Evolutionary conservation across 495 filamentous ascomycete species (phyloP), one percentile per base, ranked within the genome.

Genomic region (Aspergillus diversus): DNA sequence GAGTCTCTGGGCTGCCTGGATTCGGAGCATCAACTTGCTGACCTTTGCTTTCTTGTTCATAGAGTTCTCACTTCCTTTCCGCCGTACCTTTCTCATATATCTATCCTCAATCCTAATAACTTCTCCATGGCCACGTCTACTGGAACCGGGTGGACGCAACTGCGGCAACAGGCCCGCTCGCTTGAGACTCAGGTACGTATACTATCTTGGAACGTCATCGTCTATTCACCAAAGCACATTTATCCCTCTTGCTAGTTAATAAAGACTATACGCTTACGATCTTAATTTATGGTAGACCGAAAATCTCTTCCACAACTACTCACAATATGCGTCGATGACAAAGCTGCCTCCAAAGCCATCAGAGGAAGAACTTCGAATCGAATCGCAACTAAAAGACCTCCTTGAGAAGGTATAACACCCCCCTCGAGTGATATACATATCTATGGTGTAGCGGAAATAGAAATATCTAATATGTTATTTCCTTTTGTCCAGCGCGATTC

Each of bases 241-340:
- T 27, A 27, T 27, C 21, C 21, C 21, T 27, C 21, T 27, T 27
- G 21, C 21, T 27, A 27, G 21, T 27, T 27, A 27, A 27, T 27
- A 27, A 27, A 27, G 21, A 27, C 21, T 1, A 27, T 3, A 32
- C 33, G 12, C 16, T 46, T 5, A 32, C 35, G 46, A 7, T 43
- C 0, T 8, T 1, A 43, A 5, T 5, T 35, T 15, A 33, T 11
- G 11, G 59, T 66, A 99, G 95, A 97, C 96, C 43, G 93, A 97
- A 74, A 86, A 84, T 61, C 87, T 95, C 55, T 96, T 99, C 74
- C 92, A 97, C 74, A 96, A 89, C 50, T 99, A 97, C 76, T 93
- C 96, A 8, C 92, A 97, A 79, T 97, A 90, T 82, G 89, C 92
- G n/a, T 88, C 90, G 0, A 84, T 89, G 65, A 76, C 90, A 8